Percentiles rank a stretch among this genome's conserved stretches.
phyloP scores from a whole-genome alignment of 331 rosid species.

The Cucumis variabilis region DNA sequence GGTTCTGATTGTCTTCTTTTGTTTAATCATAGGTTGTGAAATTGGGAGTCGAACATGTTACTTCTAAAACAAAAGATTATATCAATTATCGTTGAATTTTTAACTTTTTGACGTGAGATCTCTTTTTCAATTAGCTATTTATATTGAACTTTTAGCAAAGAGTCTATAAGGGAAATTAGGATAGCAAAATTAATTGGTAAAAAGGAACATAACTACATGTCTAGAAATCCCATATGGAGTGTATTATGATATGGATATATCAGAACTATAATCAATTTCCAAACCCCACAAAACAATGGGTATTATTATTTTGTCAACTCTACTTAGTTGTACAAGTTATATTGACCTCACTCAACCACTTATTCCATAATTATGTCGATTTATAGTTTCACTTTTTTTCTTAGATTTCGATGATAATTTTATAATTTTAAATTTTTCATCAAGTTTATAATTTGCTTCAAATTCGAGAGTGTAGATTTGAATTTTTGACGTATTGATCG shows the following conservation, averaged over 20 bases:
- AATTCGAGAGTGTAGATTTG: too few species aligned
- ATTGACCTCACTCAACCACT: neutral
- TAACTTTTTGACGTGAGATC: too few species aligned
- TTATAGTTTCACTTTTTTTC: neutral
- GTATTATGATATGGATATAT: neutral
- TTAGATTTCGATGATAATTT: neutral
- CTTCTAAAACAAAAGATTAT: too few species aligned
- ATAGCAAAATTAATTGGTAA: neutral
- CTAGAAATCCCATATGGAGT: conserved; percentile 8
- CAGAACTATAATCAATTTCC: neutral
- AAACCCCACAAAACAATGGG: neutral
- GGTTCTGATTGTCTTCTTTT: too few species aligned
- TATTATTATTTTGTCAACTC: neutral
- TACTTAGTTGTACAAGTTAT: neutral
- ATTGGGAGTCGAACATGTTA: too few species aligned
- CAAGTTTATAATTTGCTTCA: too few species aligned
- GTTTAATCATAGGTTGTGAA: too few species aligned
- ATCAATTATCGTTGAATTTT: too few species aligned
- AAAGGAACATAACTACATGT: conserved; percentile 6
- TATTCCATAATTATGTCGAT: neutral
- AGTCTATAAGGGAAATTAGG: neutral
- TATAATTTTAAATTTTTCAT: too few species aligned
- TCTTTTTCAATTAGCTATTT: too few species aligned
- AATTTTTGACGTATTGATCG: too few species aligned
- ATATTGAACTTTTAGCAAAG: neutral